Percentiles rank a stretch among this genome's conserved stretches.
Conservation (phyloP, 345 rosid species). For the Cardamine resedifolia region DNA sequence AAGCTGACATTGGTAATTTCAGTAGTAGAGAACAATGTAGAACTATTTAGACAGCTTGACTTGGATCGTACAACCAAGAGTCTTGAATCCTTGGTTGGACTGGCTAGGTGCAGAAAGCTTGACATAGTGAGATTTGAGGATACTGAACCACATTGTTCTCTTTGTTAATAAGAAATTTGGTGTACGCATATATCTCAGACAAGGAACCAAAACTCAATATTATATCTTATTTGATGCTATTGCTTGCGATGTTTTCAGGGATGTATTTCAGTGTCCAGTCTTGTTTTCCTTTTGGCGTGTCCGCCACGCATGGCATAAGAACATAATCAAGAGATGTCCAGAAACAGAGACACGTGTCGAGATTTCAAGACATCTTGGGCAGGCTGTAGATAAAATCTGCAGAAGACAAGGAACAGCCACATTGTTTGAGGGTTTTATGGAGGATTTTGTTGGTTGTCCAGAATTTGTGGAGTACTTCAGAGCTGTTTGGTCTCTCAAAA, state of each 20-base stretch:
- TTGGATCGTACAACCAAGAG: background rate
- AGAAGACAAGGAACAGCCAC: constrained; percentile 52
- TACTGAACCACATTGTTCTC: constrained; percentile 6
- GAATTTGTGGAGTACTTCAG: constrained; percentile 83
- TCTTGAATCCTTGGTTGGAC: constrained; percentile 10
- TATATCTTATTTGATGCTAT: background rate
- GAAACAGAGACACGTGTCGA: constrained; percentile 56
- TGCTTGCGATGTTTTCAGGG: constrained; percentile 54
- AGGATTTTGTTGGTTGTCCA: constrained; percentile 56
- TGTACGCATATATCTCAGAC: background rate
- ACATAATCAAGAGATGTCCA: constrained; percentile 73
- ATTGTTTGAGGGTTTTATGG: constrained; percentile 57
- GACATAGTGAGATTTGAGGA: background rate
- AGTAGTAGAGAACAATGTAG: background rate
- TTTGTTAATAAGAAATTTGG: background rate
- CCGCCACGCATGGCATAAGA: constrained; percentile 89
- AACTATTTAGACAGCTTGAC: background rate
- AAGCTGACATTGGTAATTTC: background rate
- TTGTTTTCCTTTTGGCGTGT: constrained; percentile 83
- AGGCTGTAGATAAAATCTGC: constrained; percentile 62
- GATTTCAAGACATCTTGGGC: constrained; percentile 64
- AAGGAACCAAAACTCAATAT: background rate
- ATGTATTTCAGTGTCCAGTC: constrained; percentile 89
- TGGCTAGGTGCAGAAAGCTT: constrained; percentile 4
- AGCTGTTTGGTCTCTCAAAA: constrained; percentile 79